Conservation (phyloP, 768 basidiomycete genomes). For the Galerina marginata region DNA sequence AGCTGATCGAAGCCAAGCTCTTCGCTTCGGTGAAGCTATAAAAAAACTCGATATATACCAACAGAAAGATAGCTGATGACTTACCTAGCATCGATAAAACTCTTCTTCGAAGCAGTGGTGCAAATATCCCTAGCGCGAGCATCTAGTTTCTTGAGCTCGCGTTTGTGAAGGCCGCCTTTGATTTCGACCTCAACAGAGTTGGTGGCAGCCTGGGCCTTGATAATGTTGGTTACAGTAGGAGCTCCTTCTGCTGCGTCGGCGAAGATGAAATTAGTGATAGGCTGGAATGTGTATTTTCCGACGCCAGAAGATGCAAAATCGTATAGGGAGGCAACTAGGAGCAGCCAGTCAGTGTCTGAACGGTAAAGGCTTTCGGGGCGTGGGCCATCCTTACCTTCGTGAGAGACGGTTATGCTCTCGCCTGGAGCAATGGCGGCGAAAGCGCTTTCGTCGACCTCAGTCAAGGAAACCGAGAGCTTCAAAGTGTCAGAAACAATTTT, state of each 20-base stretch:
- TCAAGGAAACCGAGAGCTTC: slow-evolving; percentile 43
- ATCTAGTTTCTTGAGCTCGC: slow-evolving; percentile 32
- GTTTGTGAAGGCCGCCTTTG: slow-evolving; percentile 38
- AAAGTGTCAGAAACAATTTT: not conserved
- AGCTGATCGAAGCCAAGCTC: slow-evolving; percentile 37
- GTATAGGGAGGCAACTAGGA: slow-evolving; percentile 44
- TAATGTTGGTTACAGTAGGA: slow-evolving; percentile 25
- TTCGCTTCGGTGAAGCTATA: slow-evolving; percentile 38
- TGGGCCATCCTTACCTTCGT: slow-evolving; percentile 34
- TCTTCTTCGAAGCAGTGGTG: slow-evolving; percentile 34
- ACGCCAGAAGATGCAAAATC: slow-evolving; percentile 46
- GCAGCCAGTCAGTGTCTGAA: not conserved
- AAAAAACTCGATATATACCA: too few species aligned
- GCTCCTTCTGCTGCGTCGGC: slow-evolving; percentile 29
- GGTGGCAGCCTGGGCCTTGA: slow-evolving; percentile 31
- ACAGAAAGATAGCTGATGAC: not conserved
- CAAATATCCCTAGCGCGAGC: slow-evolving; percentile 48
- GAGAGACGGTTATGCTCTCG: slow-evolving; percentile 42
- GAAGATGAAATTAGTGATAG: slow-evolving; percentile 43
- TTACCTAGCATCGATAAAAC: slow-evolving; percentile 47
- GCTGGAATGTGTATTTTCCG: slow-evolving; percentile 46
- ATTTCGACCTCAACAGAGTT: slow-evolving; percentile 39
- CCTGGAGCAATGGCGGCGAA: slow-evolving; percentile 46
- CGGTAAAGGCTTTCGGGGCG: not conserved
- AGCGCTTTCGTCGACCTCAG: slow-evolving; percentile 42